Evolutionary conservation across 2,329 filamentous ascomycete genomes (phyloP), one percentile per base, ranked within the genome.

Genomic region (Apiospora koreana): DNA sequence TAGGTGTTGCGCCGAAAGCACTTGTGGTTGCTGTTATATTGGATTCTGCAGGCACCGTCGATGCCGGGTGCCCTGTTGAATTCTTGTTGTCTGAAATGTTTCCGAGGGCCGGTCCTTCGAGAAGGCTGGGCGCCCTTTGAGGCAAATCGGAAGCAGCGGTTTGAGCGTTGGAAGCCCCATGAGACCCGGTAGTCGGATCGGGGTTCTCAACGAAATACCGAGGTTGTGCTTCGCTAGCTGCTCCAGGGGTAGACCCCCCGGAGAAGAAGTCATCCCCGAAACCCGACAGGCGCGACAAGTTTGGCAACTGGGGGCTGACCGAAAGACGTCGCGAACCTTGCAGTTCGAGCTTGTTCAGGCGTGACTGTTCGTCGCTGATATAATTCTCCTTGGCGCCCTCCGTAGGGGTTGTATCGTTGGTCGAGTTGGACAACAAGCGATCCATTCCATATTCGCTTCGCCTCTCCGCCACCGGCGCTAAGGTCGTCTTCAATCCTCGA

Each of bases 221-320:
- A 54, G 67, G 48, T 42, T 68, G 67, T 28, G n/a, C 46, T n/a
- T 68, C 45, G 25, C n/a, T n/a, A 31, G 35, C 25, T 42, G 35
- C 38, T 12, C 38, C 10, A 9, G 48, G 18, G 23, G 9, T 43
- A 41, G 69, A 58, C 10, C 80, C 73, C 21, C 75, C 73, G 6
- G 84, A 83, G 72, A 91, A 90, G 58, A 91, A 82, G 70, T 90
- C 88, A 54, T 86, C 81, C 1, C 88, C 88, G 76, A 91, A 91
- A 1, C 83, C 83, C 54, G 89, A 91, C 81, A 91, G 82, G 35
- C 89, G 87, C 16, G 84, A 82, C 3, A 92, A 75, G 71, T 88
- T 83, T 12, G 89, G 89, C 23, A 92, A 81, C 72, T 87, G 85
- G 0, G 88, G 89, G 72, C 88, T 68, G 18, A 82, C 82, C 1